Evolutionary conservation across 1,139 yeast genomes (phyloP), one percentile per base, ranked within the genome.

Genomic region (Candida sp.): DNA sequence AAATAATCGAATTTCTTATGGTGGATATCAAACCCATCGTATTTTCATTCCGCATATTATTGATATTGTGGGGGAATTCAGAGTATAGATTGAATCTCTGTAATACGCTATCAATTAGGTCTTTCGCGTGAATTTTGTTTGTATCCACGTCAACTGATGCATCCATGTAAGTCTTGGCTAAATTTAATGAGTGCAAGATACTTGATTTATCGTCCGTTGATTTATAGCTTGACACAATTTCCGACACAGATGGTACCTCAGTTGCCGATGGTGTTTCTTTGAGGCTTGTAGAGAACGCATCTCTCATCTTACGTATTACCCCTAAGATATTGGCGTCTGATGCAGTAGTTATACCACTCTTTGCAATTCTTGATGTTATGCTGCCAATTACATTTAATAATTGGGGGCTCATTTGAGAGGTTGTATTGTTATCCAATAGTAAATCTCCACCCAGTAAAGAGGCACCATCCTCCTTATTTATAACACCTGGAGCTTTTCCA

Each of bases 251-350:
- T 21, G 50, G 45, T 19, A 52, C 42, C n/a, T 50, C 52, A 34
- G 50, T 52, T 45, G 45, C 49, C 40, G 43, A 52, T 22, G 49
- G 50, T 40, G 51, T 55, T 43, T 22, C 52, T 38, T 42, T 48
- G 41, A 41, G 60, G 38, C 54, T 50, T 1, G 63, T 53, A 1
- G 68, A 63, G 21, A 71, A 56, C n/a, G 72, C 68, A 41, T 63
- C 64, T 2, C 78, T 70, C 68, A 73, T 70, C 43, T 70, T 72
- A 36, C 73, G 60, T 35, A 73, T 73, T 9, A 70, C 72, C 39
- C 61, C 58, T 9, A 70, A 53, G 29, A 73, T 58, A 41, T 64
- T 67, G 9, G 59, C 58, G 46, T 66, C 69, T 2, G 63, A 51
- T 11, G 57, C 59, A 21, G 53, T 51, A 22, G 36, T 39, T 3